Base-by-base conservation (phyloP, 2,329 filamentous ascomycete species). In the Diaporthe nobilis region DNA sequence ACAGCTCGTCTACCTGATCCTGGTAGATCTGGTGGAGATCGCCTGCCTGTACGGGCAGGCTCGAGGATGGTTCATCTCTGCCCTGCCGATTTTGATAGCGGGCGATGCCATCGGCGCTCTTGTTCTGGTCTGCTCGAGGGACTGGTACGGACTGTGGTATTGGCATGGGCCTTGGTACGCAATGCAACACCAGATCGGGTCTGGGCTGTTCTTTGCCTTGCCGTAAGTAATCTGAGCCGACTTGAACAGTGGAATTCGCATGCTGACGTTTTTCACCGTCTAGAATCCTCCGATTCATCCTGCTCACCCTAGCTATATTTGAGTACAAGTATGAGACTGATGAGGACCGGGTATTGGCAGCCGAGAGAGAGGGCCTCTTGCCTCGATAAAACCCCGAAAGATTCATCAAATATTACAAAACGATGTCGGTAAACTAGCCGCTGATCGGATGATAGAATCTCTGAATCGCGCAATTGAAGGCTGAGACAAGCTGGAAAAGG, bases 81-180 rank as follows among this genome's bases (percentile, higher is more conserved):
- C 75, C 4, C 57, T 77, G 53, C 73, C 73, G 10, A 42, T 67
- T 12, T 44, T 77, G 9, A 63, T 77, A 13, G 73, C 68, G 0
- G 73, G 73, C n/a, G 75, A 77, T 37, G 20, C 47, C 9, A 55
- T 75, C 31, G 75, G 75, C 17, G 51, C 63, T 5, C 31, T 75
- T 25, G 72, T 70, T 49, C 31, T 77, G n/a, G 61, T 75, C 25
- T 77, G 73, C 44, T 77, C 75, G 31, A 72, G 75, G 31, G 75
- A 77, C 25, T 77, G 75, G 75, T 75, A 77, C 25, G 75, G 75
- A 7, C 22, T 75, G 28, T 77, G 75, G 75, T 75, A 77, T 13
- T 77, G 75, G 75, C 73, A 75, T 13, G 75, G 75, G 5, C 75
- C 75, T 25, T 77, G 73, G 68, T 77, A 77, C 63, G 39, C 73